Base-by-base conservation (phyloP, 2,329 filamentous ascomycete species). In the Diaporthe velutina region DNA sequence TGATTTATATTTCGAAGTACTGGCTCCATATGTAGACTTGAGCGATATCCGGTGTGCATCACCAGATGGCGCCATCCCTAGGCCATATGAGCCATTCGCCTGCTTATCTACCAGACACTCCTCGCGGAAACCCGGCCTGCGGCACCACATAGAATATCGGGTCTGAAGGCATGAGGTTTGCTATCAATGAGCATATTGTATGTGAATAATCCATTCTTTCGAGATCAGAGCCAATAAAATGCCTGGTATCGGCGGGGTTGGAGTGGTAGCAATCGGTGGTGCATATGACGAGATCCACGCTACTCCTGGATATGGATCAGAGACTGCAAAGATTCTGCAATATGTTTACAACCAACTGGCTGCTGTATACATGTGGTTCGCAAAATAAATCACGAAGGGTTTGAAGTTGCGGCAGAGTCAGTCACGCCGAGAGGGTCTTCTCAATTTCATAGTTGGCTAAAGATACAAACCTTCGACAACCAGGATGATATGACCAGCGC, bases 221-320 rank as follows among this genome's bases (percentile, higher is more conserved):
- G 17, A 8, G 13, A 17, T 13, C 30, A 19, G 12, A 40, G 33
- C 54, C 42, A 70, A 50, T 70, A 9, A 57, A 50, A 7, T 48
- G 12, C 1, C 33, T 25, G 35, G 22, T 17, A 30, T 33, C 42
- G 55, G 52, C 52, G 33, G 33, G 45, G 30, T 28, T 35, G 57
- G 38, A 5, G 22, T 52, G 17, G 38, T 74, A 42, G 71, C 74
- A 75, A 75, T 74, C 28, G 28, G 67, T 54, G 71, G 74, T 68
- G 66, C 19, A 71, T 74, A 75, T 75, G 71, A 66, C 74, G 71
- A 74, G 74, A 67, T 75, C 33, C 9, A 45, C 71, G 60, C 71
- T 75, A 71, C 64, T 30, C 40, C 25, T 30, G 17, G 17, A 10
- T 38, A 54, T 38, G 35, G 22, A 40, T 52, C 35, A 52, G 33